Conservation (phyloP, 352 stramenopile genomes). For the Peronospora farinosa region DNA sequence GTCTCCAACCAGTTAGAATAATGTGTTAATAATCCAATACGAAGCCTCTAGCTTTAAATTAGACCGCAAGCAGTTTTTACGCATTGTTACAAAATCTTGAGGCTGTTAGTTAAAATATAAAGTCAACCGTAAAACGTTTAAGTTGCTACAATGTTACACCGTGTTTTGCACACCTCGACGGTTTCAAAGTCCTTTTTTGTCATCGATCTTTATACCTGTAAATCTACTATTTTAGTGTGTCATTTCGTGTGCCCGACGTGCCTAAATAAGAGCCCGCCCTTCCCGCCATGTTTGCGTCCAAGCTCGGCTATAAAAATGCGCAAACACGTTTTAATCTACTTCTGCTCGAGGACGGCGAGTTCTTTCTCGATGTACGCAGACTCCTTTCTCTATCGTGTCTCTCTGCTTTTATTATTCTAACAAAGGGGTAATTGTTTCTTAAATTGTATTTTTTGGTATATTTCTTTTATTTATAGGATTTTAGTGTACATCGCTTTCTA, state of each 20-base stretch:
- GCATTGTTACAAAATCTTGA: no score
- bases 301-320: conserved; percentile 38
- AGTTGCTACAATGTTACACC: no score
- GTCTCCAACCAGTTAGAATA: no score
- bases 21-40: no score
- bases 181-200: no score
- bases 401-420: background rate
- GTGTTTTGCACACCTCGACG: no score
- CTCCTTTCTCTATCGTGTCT: background rate
- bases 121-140: no score
- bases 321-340: conserved; percentile 90
- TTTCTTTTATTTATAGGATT: conserved; percentile 50
- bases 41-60: no score
- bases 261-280: background rate
- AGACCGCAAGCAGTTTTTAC: no score
- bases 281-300: conserved; percentile 34
- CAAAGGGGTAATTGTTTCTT: background rate
- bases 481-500: conserved; percentile 73
- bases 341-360: conserved; percentile 91
- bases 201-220: no score
- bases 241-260: conserved; percentile 5
- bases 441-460: background rate
- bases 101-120: no score
- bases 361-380: conserved; percentile 85
- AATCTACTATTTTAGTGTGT: background rate